A percentile compares a stretch with the other conserved stretches of the same genome.
phyloP scores from a whole-genome alignment of 1,139 yeast species.

The Taphrina populina region DNA sequence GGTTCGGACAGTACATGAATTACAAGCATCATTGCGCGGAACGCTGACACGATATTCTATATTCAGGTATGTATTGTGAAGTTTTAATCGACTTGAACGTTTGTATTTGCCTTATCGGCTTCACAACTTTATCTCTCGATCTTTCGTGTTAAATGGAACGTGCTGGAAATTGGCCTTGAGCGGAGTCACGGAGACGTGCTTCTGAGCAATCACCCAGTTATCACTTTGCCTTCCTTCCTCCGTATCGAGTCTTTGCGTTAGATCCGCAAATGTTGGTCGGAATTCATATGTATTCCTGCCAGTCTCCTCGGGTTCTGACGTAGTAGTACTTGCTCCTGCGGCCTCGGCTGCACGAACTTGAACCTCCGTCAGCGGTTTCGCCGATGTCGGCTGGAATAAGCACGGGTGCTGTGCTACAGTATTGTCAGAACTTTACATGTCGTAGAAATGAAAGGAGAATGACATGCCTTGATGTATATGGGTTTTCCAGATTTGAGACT shows the following conservation, averaged over 20 bases:
- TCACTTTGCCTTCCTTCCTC: slow-evolving; percentile 16
- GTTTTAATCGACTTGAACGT: no score
- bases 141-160: slow-evolving; percentile 1
- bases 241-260: slow-evolving; percentile 5
- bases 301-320: slow-evolving; percentile 46
- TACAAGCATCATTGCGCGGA: no score
- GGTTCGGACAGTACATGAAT: no score
- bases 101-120: no score
- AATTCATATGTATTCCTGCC: slow-evolving; percentile 42
- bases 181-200: slow-evolving; percentile 67
- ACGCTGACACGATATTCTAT: no score
- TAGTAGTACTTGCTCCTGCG: slow-evolving; percentile 53
- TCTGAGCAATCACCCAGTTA: slow-evolving; percentile 30
- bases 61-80: no score
- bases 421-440: slow-evolving; percentile 38
- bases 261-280: slow-evolving; percentile 5
- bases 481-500: slow-evolving; percentile 63
- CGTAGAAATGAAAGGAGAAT: slow-evolving; percentile 51
- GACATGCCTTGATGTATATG: slow-evolving; percentile 81
- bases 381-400: slow-evolving; percentile 45
- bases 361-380: slow-evolving; percentile 72
- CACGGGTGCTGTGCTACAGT: slow-evolving; percentile 39
- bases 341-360: slow-evolving; percentile 56
- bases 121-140: slow-evolving; percentile 24
- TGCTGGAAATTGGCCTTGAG: slow-evolving; percentile 65